These are phyloP conservation scores for Zostera marina DNA, from an alignment of 116 monocot species.

Conservation along the genomic window DNA sequence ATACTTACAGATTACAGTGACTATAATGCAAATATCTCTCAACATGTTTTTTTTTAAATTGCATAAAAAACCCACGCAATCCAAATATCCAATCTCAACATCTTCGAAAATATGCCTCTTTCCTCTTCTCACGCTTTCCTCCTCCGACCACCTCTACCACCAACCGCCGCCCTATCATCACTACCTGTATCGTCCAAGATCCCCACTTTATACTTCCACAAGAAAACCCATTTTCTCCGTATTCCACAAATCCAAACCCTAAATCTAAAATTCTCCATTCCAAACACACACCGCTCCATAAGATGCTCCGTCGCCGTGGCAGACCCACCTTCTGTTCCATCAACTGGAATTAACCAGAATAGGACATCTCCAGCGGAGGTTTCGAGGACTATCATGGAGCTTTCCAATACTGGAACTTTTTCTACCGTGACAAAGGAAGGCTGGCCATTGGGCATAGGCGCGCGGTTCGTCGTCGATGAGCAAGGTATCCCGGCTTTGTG, in stretches of 20 bases:
- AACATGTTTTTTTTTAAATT: background rate
- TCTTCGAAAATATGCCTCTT: background rate
- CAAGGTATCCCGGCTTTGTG: conserved; percentile 66
- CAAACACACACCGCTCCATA: background rate
- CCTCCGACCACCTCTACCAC: background rate
- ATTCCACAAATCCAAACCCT: background rate
- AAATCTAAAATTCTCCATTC: conserved; percentile 2
- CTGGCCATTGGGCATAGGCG: conserved; percentile 62
- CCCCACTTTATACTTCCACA: background rate
- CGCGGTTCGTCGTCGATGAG: conserved; percentile 61
- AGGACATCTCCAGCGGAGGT: conserved; percentile 69
- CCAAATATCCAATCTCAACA: conserved; percentile 3
- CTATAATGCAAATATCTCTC: too few species aligned
- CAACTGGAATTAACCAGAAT: background rate
- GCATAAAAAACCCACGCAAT: background rate
- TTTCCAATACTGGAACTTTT: conserved; percentile 57
- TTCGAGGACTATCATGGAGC: conserved; percentile 68
- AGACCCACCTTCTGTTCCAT: background rate
- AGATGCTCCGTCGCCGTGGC: conserved; percentile 4
- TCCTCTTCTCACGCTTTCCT: background rate
- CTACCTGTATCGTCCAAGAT: background rate
- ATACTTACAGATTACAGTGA: too few species aligned
- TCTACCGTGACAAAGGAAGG: conserved; percentile 43
- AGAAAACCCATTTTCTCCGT: background rate
- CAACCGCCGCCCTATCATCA: background rate